Base-by-base conservation (phyloP, 2,329 filamentous ascomycete genomes). In the Fusarium nanum region DNA sequence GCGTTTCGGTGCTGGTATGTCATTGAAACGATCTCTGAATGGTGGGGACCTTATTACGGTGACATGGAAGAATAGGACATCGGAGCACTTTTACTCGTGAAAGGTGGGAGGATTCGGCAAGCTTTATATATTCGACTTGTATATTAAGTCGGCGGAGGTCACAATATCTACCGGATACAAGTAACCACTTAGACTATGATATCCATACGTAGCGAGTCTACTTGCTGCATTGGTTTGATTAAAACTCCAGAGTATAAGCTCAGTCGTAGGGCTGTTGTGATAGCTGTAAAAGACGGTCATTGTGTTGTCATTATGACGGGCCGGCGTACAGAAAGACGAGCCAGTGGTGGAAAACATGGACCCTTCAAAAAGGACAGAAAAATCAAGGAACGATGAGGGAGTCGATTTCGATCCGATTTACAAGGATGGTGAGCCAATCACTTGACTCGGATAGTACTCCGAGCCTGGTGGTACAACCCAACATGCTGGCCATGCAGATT, bases 241-340 rank as follows among this genome's bases (percentile, higher is more conserved):
- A 42, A 52, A 40, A 20, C 23, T 16, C 18, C n/a, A 22, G 18
- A 27, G 7, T 12, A 27, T 40, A 27, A 52, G 13, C n/a, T 52
- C 47, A 23, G 13, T 12, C 12, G 23, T 20, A 28, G 14, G 20
- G 44, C 22, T 46, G 18, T 37, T 22, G 13, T 27, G 18, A 41
- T 11, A 27, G 11, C 18, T 40, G 52, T n/a, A 28, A 22, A 13
- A 14, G 18, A 20, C 2, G 16, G 18, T 50, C 60, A 45, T 56
- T 50, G 4, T 41, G 28, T 22, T 60, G 42, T 67, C 62, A 62
- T 67, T 2, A 53, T 66, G 46, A 67, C 34, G 32, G 18, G 27
- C 22, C 23, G 56, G 56, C 25, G 56, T 8, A n/a, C 18, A 14
- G 34, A n/a, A 8, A 11, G 40, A n/a, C 18, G 16, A 44, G 40